Percentiles rank a stretch among this genome's conserved stretches.
These are phyloP conservation scores for Paraphaeosphaeria minitans DNA, from an alignment of 2,329 filamentous ascomycete genomes.

Conservation along the genomic window DNA sequence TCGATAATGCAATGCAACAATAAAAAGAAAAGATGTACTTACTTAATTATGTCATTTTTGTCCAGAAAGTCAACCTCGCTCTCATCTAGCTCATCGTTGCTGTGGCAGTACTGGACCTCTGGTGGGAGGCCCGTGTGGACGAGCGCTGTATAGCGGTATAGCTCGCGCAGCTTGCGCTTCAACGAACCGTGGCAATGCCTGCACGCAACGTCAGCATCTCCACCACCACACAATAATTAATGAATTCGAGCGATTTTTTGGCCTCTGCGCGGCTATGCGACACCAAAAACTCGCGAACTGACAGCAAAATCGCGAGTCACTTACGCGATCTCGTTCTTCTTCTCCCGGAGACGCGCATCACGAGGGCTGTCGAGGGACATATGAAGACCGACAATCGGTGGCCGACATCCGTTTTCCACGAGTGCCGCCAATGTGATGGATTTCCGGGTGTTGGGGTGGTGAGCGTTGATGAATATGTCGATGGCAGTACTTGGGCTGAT, in stretches of 20 bases:
- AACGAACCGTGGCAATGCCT: constrained; percentile 71
- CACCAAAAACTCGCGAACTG: constrained; percentile 34
- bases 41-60: constrained; percentile 63
- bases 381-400: constrained; percentile 47
- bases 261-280: constrained; percentile 44
- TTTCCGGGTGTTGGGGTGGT: constrained; percentile 34
- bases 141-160: constrained; percentile 77
- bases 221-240: constrained; percentile 46
- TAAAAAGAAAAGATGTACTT: constrained; percentile 30
- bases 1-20: constrained; percentile 1
- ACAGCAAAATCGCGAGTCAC: constrained; percentile 41
- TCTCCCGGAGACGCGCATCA: constrained; percentile 48
- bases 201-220: constrained; percentile 38
- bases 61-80: constrained; percentile 61
- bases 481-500: constrained; percentile 36
- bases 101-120: constrained; percentile 61
- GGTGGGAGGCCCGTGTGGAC: constrained; percentile 59
- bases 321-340: constrained; percentile 53
- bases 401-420: constrained; percentile 56
- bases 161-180: constrained; percentile 88
- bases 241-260: constrained; percentile 47
- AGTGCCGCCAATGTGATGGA: constrained; percentile 49
- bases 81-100: constrained; percentile 58
- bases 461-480: constrained; percentile 43
- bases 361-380: constrained; percentile 56